Evolutionary conservation across 2,329 filamentous ascomycete genomes (phyloP), one percentile per base, ranked within the genome.

Genomic region (Gliomastix tumulicola): DNA sequence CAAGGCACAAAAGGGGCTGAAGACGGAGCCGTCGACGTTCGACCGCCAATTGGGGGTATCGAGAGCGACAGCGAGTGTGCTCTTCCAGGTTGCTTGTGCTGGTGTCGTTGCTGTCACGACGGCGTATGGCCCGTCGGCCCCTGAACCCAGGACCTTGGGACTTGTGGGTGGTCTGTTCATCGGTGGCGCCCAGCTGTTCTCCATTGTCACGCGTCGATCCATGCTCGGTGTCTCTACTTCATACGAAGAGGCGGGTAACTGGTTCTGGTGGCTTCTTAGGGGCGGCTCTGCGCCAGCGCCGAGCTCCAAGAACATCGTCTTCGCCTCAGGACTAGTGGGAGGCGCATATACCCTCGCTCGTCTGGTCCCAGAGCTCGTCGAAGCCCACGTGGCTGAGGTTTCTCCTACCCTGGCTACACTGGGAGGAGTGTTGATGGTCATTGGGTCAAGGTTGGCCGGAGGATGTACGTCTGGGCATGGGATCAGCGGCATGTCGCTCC

Each of bases 401-500:
- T 48, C 60, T 5, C 59, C 63, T 1, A 18, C 48, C 3, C 50
- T 60, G 42, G 71, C 75, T 1, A 47, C 68, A 1, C 32, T 65
- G 0, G 80, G 80, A 3, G 81, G 80, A 0, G 59, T 71, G 4
- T 40, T 71, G 12, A 73, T 83, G 59, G 66, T 70, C 0, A 50
- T 84, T 8, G 81, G 81, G 2, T 66, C 77, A 2, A 68, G 79
- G 34, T 49, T 83, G 37, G 79, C 74, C 0, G 79, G 78, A 3
- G 81, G 81, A 0, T 85, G 81, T 44, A 82, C 80, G 0, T 80
- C 76, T 6, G 80, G 81, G 0, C 81, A 85, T 51, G 81, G 81
- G 0, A 77, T 85, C 43, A 82, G 74, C 40, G 81, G 81, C 1
- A 68, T 84, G 49, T 72, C 74, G n/a, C 60, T 79, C 41, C 59